Conservation (phyloP, 805 yeast genomes). For the Nakazawaea ishiwadae region DNA sequence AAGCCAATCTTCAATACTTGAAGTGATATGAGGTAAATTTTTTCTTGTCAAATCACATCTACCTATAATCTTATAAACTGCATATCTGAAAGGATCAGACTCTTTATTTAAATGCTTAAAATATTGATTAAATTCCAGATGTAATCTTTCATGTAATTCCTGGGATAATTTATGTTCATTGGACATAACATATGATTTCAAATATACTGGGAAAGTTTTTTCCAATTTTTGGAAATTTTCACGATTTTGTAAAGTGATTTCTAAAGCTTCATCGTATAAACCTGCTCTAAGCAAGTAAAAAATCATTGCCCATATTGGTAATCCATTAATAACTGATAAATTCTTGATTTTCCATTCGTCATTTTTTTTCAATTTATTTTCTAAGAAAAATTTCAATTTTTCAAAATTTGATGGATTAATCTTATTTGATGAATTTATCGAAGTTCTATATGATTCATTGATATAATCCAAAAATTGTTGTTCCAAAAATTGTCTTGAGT, state of each 20-base stretch:
- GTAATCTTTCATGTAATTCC: conserved; percentile 64
- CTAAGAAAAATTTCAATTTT: conserved; percentile 62
- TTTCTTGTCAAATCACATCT: conserved; percentile 73
- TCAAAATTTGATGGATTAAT: conserved; percentile 61
- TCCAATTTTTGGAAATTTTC: conserved; percentile 81
- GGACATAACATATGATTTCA: conserved; percentile 63
- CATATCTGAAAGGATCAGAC: conserved; percentile 86
- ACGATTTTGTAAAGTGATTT: conserved; percentile 56
- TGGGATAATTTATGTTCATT: conserved; percentile 52
- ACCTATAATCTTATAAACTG: conserved; percentile 90
- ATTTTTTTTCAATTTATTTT: conserved; percentile 34
- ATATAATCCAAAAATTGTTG: conserved; percentile 72
- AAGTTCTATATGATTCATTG: conserved; percentile 54
- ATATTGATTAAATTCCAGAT: conserved; percentile 79
- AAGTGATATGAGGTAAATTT: conserved; percentile 59
- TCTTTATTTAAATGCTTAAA: conserved; percentile 60
- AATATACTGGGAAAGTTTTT: conserved; percentile 73
- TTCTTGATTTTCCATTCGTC: conserved; percentile 49
- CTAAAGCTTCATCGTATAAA: conserved; percentile 69
- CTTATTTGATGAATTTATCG: conserved; percentile 33
- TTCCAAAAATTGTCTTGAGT: conserved; percentile 62
- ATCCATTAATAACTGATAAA: conserved; percentile 66
- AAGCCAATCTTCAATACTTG: conserved; percentile 91
- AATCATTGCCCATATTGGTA: conserved; percentile 92
- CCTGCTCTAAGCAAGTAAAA: conserved; percentile 87